These are phyloP conservation scores for Xylariaceae sp. DNA, from an alignment of 2,329 filamentous ascomycete species.

Conservation along the genomic window DNA sequence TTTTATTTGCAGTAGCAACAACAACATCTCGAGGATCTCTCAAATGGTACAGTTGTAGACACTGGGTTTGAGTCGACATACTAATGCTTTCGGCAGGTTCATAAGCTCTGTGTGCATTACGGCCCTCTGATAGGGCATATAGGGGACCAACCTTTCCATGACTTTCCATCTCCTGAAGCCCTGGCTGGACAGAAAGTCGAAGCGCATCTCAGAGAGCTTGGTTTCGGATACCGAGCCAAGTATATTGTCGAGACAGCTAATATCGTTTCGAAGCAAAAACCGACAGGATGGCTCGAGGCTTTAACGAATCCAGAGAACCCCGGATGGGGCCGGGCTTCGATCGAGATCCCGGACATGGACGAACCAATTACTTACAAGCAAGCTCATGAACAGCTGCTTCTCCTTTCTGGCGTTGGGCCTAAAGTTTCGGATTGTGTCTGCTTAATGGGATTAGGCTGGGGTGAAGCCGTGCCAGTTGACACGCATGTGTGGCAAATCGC, in stretches of 20 bases:
- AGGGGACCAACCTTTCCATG: constrained; percentile 69
- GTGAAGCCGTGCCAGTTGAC: constrained; percentile 89
- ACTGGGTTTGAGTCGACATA: not conserved
- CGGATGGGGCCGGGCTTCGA: constrained; percentile 46
- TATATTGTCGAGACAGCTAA: constrained; percentile 84
- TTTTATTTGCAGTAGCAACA: constrained; percentile 99
- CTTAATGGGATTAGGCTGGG: constrained; percentile 94
- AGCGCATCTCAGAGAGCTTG: constrained; percentile 69
- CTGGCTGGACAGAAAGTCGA: constrained; percentile 75
- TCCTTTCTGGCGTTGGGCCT: constrained; percentile 82
- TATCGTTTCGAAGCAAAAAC: constrained; percentile 62
- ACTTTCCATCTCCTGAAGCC: constrained; percentile 73
- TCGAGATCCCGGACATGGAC: constrained; percentile 39
- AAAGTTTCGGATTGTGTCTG: constrained; percentile 97
- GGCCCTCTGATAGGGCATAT: constrained; percentile 69
- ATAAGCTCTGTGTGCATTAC: constrained; percentile 84
- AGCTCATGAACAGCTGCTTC: constrained; percentile 75
- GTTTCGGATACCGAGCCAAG: constrained; percentile 91
- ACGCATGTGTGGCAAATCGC: constrained; percentile 99
- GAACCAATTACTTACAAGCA: constrained; percentile 60
- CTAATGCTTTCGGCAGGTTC: constrained; percentile 46
- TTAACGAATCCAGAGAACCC: constrained; percentile 73
- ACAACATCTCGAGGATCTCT: constrained; percentile 91
- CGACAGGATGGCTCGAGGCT: constrained; percentile 68
- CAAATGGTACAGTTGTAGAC: constrained; percentile 63